phyloP scores from a whole-genome alignment of 208 protist genomes.

The Leishmania amazonensis region DNA sequence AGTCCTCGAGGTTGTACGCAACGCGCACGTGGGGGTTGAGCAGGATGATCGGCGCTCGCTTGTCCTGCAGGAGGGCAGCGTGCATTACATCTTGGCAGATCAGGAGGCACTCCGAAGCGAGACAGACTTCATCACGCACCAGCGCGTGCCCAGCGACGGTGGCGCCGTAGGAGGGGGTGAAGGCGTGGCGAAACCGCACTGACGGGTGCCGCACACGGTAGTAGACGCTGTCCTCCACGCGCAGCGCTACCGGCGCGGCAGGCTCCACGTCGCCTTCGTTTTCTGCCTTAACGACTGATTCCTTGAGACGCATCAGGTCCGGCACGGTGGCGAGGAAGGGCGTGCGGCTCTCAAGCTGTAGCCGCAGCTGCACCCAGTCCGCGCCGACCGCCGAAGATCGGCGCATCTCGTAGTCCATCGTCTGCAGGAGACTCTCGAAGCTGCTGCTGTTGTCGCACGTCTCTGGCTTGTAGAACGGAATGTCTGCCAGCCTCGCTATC shows the following conservation, averaged over 20 bases:
- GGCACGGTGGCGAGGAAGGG: background rate
- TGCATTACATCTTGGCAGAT: slow-evolving; percentile 71
- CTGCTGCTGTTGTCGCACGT: slow-evolving; percentile 18
- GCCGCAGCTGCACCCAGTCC: slow-evolving; percentile 8
- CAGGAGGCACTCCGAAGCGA: slow-evolving; percentile 72
- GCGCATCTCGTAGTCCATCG: background rate
- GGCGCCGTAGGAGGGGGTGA: slow-evolving; percentile 60
- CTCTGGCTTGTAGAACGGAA: slow-evolving; percentile 18
- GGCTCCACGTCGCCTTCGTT: background rate
- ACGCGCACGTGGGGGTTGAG: slow-evolving; percentile 76
- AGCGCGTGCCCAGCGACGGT: slow-evolving; percentile 13
- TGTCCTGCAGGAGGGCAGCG: slow-evolving; percentile 41
- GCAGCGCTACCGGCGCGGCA: background rate
- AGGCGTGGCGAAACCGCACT: slow-evolving; percentile 60
- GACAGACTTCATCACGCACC: slow-evolving; percentile 52
- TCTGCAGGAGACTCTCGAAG: slow-evolving; percentile 11
- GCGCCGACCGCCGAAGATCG: background rate
- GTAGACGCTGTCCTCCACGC: slow-evolving; percentile 25
- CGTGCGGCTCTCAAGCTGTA: background rate
- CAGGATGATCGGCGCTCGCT: slow-evolving; percentile 53
- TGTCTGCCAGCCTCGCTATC: slow-evolving; percentile 12
- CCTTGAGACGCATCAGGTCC: background rate
- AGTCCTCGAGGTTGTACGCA: slow-evolving; percentile 57
- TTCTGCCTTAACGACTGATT: background rate
- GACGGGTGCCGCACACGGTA: slow-evolving; percentile 35